Conservation (phyloP, 345 rosid species). For the Durio zibethinus region DNA sequence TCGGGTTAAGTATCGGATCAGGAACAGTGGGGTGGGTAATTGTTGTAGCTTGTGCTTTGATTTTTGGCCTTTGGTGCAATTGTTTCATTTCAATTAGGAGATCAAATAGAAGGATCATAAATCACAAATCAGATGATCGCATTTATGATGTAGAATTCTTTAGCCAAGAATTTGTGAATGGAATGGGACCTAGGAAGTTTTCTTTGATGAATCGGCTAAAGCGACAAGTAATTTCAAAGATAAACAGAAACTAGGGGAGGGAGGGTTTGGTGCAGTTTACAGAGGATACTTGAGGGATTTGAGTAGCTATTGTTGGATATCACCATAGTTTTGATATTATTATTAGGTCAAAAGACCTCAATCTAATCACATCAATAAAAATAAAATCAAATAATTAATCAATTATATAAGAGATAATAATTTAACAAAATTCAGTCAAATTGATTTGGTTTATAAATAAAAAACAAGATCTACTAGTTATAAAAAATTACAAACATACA, state of each 20-base stretch:
- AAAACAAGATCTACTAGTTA: too few species aligned
- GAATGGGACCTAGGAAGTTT: constrained; percentile 19
- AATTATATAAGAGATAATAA: too few species aligned
- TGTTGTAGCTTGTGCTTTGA: neutral
- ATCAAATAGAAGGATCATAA: neutral
- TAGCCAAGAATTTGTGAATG: neutral
- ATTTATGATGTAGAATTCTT: neutral
- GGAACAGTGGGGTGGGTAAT: neutral
- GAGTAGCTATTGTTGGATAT: too few species aligned
- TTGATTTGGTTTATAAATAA: too few species aligned
- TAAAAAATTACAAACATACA: too few species aligned
- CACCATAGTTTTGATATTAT: too few species aligned
- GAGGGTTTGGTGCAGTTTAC: constrained; percentile 27
- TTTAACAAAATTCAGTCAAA: too few species aligned
- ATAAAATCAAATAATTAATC: too few species aligned
- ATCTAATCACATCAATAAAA: too few species aligned
- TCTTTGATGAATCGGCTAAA: constrained; percentile 11
- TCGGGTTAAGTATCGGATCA: too few species aligned
- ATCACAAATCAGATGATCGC: neutral
- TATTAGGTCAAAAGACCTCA: too few species aligned
- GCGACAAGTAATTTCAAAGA: constrained; percentile 15
- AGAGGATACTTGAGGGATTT: constrained; percentile 11
- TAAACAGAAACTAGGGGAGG: constrained; percentile 25
- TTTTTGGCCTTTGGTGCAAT: neutral
- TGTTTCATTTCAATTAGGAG: neutral